Percentiles rank a stretch among this genome's conserved stretches.
These are phyloP conservation scores for Penicillium verrucosum DNA, from an alignment of 2,329 filamentous ascomycete genomes.

Conservation along the genomic window DNA sequence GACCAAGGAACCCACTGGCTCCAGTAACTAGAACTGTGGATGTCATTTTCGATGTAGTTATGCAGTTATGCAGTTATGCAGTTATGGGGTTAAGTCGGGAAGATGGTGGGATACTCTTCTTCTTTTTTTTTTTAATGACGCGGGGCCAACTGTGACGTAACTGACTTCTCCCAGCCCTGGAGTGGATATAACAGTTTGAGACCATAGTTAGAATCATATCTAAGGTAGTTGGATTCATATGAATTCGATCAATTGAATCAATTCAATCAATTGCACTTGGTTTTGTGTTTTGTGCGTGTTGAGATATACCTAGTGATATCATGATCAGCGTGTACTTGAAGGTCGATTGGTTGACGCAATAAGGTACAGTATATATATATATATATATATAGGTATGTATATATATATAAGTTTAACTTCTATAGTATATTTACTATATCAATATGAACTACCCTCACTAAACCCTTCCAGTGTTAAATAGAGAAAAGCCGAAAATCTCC, in stretches of 20 bases:
- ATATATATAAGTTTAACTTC: not conserved
- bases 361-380: not conserved
- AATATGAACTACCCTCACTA: not conserved
- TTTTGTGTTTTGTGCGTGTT: not conserved
- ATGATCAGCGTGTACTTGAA: not conserved
- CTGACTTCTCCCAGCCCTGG: conserved; percentile 12
- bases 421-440: not conserved
- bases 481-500: conserved; percentile 14
- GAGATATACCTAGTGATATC: not conserved
- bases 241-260: not conserved
- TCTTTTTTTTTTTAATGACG: not conserved
- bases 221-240: not conserved
- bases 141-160: conserved; percentile 25
- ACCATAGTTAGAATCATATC: not conserved
- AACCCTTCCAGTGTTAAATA: not conserved
- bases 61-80: not conserved
- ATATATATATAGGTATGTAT: not conserved
- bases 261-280: not conserved
- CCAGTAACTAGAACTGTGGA: conserved; percentile 73
- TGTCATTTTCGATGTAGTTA: conserved; percentile 27
- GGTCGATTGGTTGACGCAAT: not conserved
- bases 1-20: conserved; percentile 77
- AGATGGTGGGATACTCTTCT: not conserved
- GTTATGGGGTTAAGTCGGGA: not conserved
- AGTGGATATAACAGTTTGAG: not conserved